Base-by-base conservation (phyloP, 164 flowering plant species). In the Aristolochia fimbriata region DNA sequence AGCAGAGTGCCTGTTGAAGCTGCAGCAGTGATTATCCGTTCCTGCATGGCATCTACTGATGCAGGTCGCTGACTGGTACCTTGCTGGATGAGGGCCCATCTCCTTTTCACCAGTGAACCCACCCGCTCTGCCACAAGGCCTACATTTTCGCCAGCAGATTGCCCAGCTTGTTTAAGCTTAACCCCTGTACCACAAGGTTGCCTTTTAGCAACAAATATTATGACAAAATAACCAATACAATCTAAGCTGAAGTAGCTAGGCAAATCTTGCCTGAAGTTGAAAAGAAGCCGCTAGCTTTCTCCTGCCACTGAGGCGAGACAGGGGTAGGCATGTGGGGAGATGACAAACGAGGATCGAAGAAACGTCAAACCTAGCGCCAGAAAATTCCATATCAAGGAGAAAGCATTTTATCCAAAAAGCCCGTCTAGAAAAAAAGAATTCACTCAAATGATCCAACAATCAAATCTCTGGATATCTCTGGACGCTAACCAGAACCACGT, bases 101-200 rank as follows among this genome's bases (percentile, higher is more conserved):
- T 78, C 55, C 76, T 91, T 75, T 83, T 88, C 71, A 91, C 71
- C 46, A 80, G 58, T 3, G 88, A 78, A 12, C 98, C 96, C 57
- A 88, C 86, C 57, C 79, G 70, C 63, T 67, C 98, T 17, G 95
- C 92, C 63, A 76, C 95, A 63, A 80, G 84, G 46, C 78, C 62
- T 47, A 83, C 92, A 67, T 88, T 88, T 1, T 77, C 91, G 15
- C 76, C 91, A 10, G 92, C 96, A 24, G 83, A 70, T 63, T 82
- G 80, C 51, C 96, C 82, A 51, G 89, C 97, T 80, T 82, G 86
- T 74, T 80, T 86, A 51, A 91, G 81, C 84, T 82, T 88, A 63
- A 75, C 76, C 33, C 94, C 96, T 91, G 66, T 60, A 65, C 57
- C 21, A 6, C 31, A 58, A 61, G 37, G 37, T 14, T 50, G 17